phyloP scores from a whole-genome alignment of 768 basidiomycete species.

The Tylopilus rubrobrunneus region DNA sequence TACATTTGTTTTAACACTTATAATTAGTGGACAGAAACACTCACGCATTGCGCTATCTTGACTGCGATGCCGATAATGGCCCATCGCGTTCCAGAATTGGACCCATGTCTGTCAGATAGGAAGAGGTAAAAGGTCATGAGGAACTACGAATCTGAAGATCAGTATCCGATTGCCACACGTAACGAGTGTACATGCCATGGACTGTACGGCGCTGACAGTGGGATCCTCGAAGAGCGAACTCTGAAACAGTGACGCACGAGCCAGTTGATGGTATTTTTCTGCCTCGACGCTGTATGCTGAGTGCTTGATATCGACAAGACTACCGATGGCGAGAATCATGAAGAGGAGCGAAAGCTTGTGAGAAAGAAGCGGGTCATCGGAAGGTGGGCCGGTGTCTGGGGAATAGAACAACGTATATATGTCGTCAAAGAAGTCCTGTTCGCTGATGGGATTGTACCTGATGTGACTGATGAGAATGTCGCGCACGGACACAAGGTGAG shows the following conservation, averaged over 20 bases:
- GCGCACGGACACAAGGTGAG: not conserved
- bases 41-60: slow-evolving; percentile 66
- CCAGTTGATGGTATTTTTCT: slow-evolving; percentile 66
- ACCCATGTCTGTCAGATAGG: slow-evolving; percentile 64
- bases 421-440: slow-evolving; percentile 57
- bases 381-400: slow-evolving; percentile 37
- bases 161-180: slow-evolving; percentile 29
- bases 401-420: slow-evolving; percentile 58
- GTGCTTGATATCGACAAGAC: slow-evolving; percentile 53
- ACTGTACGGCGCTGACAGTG: slow-evolving; percentile 63
- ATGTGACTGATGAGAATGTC: slow-evolving; percentile 3
- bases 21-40: slow-evolving; percentile 28
- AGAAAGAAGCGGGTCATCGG: slow-evolving; percentile 50
- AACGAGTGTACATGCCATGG: slow-evolving; percentile 44
- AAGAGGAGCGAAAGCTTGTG: slow-evolving; percentile 64
- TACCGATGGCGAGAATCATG: slow-evolving; percentile 64
- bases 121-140: slow-evolving; percentile 71
- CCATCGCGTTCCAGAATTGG: slow-evolving; percentile 61
- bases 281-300: slow-evolving; percentile 63
- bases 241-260: slow-evolving; percentile 61
- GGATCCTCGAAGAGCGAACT: slow-evolving; percentile 64
- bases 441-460: slow-evolving; percentile 67
- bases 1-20: not conserved
- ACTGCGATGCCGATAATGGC: slow-evolving; percentile 66
- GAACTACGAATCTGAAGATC: slow-evolving; percentile 38